Evolutionary conservation across 768 basidiomycete genomes (phyloP).

Genomic region (Lyophyllum shimeji): DNA sequence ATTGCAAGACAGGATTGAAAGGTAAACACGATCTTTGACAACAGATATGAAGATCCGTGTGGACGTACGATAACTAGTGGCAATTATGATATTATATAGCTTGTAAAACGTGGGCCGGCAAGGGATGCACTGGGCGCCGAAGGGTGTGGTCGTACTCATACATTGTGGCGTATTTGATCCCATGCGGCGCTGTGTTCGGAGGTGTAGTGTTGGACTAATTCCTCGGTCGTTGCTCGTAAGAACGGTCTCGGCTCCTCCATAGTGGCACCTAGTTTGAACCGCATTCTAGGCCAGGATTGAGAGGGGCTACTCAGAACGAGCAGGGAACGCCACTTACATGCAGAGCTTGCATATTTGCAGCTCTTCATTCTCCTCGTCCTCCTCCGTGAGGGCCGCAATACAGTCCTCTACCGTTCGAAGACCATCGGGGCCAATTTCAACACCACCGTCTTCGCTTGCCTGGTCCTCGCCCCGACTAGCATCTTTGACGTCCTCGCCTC

Average conservation of each 20-base stretch:
- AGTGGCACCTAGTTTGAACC: constrained; percentile 29
- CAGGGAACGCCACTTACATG: constrained; percentile 38
- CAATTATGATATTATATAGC: constrained; percentile 2
- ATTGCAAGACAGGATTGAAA: not conserved
- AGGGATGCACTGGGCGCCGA: not conserved
- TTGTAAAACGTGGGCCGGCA: not conserved
- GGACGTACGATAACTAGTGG: constrained; percentile 1
- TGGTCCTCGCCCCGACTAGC: constrained; percentile 26
- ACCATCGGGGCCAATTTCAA: constrained; percentile 42
- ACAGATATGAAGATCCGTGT: not conserved
- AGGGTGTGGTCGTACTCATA: constrained; percentile 3
- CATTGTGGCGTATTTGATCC: constrained; percentile 35
- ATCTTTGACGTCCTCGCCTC: constrained; percentile 2
- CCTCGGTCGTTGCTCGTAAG: constrained; percentile 35
- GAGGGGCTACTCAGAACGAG: not conserved
- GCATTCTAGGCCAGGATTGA: constrained; percentile 27
- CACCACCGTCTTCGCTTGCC: constrained; percentile 33
- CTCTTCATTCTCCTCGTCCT: constrained; percentile 27
- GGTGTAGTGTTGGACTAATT: constrained; percentile 48
- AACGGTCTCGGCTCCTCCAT: constrained; percentile 34
- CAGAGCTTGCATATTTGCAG: constrained; percentile 47
- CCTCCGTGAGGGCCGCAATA: constrained; percentile 41
- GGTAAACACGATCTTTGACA: not conserved
- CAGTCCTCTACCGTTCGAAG: constrained; percentile 39
- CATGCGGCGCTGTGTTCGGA: constrained; percentile 49